Evolutionary conservation across 2,329 filamentous ascomycete genomes (phyloP).

Genomic region (Colletotrichum eleusines): DNA sequence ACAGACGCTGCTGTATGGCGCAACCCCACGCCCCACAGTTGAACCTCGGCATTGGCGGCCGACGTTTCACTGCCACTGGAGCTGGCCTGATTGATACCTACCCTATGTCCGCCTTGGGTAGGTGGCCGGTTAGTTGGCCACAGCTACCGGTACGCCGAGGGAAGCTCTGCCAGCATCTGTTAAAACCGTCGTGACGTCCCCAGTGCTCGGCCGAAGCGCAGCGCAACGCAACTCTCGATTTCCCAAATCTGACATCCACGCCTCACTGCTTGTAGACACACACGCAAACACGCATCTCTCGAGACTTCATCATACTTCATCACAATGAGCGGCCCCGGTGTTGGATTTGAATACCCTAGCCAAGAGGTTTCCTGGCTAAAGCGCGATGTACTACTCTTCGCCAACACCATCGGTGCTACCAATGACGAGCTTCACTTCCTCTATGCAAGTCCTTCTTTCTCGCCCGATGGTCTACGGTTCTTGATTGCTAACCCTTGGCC

Average conservation of each 20-base stretch:
- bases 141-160: slow-evolving; percentile 40
- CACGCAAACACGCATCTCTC: neutral
- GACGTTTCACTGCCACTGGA: slow-evolving; percentile 32
- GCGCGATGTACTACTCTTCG: slow-evolving; percentile 90
- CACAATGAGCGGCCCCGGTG: slow-evolving; percentile 60
- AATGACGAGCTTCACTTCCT: slow-evolving; percentile 93
- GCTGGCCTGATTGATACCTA: slow-evolving; percentile 4
- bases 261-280: neutral
- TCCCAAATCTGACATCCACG: neutral
- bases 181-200: slow-evolving; percentile 37
- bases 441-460: slow-evolving; percentile 71
- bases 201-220: slow-evolving; percentile 34
- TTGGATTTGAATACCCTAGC: slow-evolving; percentile 83
- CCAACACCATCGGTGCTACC: slow-evolving; percentile 86
- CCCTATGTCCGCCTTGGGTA: slow-evolving; percentile 25
- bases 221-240: slow-evolving; percentile 4
- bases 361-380: slow-evolving; percentile 86
- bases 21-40: slow-evolving; percentile 40
- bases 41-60: slow-evolving; percentile 41
- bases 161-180: slow-evolving; percentile 20
- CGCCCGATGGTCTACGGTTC: neutral
- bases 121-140: slow-evolving; percentile 29
- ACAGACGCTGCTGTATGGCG: slow-evolving; percentile 5
- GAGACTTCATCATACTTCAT: no score
- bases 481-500: slow-evolving; percentile 1